Evolutionary conservation across 2,329 filamentous ascomycete species (phyloP), one percentile per base, ranked within the genome.

Genomic region (Paracoccidioides lutzii): DNA sequence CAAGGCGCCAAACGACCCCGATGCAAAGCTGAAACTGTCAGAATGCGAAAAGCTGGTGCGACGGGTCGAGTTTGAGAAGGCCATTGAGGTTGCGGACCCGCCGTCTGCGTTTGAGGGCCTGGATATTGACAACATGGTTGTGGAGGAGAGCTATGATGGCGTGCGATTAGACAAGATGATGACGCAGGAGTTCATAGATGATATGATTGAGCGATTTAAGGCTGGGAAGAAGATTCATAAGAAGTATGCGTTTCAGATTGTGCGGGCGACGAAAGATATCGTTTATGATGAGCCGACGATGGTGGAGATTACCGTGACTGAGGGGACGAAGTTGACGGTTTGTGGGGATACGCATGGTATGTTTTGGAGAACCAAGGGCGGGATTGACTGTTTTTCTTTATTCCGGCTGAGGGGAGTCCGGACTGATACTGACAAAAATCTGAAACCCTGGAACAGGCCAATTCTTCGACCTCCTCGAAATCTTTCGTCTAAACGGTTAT

Each of bases 181-280:
- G 90, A 96, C 91, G 1, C 82, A 91, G 63, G 91, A 96, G 65
- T 98, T 98, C 67, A 88, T 98, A 64, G 87, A 94, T 64, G 91
- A 98, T 74, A 96, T 97, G 91, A 91, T 89, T 56, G 81, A 93
- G 70, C 79, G 93, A 37, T 98, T 98, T 80, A 95, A 94, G 80
- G 85, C 81, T 52, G 93, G 93, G 67, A 97, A 98, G 80, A 91
- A 88, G 73, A 80, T 98, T 56, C 89, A 93, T 71, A 85, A 83
- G 74, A 98, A 97, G 80, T 98, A 96, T 68, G 93, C 91, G 61
- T 97, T 91, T 77, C 89, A 96, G 75, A 98, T 98, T 67, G 80
- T 98, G 64, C 75, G 96, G 64, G 87, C 88, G 5, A 88, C 94
- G 64, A 89, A 87, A 76, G 85, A 95, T 60, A 81, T 98, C 57